Base-by-base conservation (phyloP, 2,329 filamentous ascomycete genomes). In the Furcasterigmium furcatum region DNA sequence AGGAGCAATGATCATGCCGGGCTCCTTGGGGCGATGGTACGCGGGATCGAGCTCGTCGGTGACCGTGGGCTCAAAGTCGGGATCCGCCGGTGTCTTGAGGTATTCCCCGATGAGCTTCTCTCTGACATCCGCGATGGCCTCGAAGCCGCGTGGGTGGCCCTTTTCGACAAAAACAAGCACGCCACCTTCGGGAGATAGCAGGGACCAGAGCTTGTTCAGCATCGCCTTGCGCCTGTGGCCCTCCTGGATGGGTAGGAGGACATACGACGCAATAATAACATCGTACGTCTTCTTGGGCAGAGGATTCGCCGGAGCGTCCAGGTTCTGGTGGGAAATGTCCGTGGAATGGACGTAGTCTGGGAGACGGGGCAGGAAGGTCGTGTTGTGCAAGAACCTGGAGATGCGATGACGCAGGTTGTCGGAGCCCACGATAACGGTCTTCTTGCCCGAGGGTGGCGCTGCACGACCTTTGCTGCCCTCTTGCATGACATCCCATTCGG, bases 141-240 rank as follows among this genome's bases (percentile, higher is more conserved):
- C 94, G 54, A 99, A 99, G 0, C 94, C 94, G 36, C 89, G 82
- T 12, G 91, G 88, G 12, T 95, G 81, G 0, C 91, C 94, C 64
- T 96, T 97, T 63, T 99, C 94, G 19, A 96, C 70, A 4, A 97
- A 68, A 41, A 97, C 80, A 5, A 99, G 74, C 13, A 99, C 79
- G 29, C 94, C 94, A 2, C 92, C 92, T 16, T 91, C 77, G 2
- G 87, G 87, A 43, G 87, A 88, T 4, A 96, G 74, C 42, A 96
- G 74, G 13, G 82, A 84, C 94, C 94, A 99, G 2, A 97, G 78
- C 49, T 95, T 96, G 59, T 95, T 84, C 18, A 96, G 73, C 43
- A 94, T 76, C 27, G 85, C 79, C 58, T 88, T 91, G 38, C 91
- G 85, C 57, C 87, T 73, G 57, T 85, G 88, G 10, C 87, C 85